Conservation (phyloP, 2,329 filamentous ascomycete genomes). For the Xylariaceae sp. region DNA sequence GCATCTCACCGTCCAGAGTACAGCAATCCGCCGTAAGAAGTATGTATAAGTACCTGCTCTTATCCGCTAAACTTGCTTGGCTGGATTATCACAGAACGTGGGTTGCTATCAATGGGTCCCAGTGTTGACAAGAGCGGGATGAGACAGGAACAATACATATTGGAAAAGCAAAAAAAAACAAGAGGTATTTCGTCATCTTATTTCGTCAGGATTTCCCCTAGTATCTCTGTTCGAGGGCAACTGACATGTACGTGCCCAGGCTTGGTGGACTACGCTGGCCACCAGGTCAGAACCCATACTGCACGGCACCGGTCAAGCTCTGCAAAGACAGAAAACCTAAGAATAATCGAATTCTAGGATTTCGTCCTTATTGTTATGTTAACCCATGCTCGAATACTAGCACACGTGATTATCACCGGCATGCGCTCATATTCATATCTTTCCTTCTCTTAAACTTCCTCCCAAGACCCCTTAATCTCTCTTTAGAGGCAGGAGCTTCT, state of each 20-base stretch:
- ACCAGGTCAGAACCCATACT: not conserved
- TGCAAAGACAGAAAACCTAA: not conserved
- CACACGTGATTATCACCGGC: slow-evolving; percentile 7
- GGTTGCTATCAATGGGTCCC: not conserved
- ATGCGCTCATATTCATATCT: slow-evolving; percentile 20
- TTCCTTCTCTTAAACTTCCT: not conserved
- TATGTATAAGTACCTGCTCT: not conserved
- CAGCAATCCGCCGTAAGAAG: not conserved
- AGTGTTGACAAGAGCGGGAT: not conserved
- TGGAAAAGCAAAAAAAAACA: not conserved
- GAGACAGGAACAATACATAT: not conserved
- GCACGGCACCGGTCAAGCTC: not conserved
- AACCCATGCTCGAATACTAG: slow-evolving; percentile 5
- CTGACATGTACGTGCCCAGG: not conserved
- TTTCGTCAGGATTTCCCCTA: not conserved
- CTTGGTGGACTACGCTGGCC: not conserved
- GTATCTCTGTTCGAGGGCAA: not conserved
- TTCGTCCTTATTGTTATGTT: slow-evolving; percentile 13
- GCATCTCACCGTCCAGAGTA: not conserved
- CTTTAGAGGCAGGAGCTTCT: slow-evolving; percentile 81
- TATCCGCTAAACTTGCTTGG: not conserved
- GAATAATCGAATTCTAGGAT: not conserved
- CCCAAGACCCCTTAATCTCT: slow-evolving; percentile 57
- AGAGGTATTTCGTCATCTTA: not conserved
- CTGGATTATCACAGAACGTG: not conserved